Evolutionary conservation across 345 rosid species (phyloP).

Genomic region (Bruguiera gymnorhiza): DNA sequence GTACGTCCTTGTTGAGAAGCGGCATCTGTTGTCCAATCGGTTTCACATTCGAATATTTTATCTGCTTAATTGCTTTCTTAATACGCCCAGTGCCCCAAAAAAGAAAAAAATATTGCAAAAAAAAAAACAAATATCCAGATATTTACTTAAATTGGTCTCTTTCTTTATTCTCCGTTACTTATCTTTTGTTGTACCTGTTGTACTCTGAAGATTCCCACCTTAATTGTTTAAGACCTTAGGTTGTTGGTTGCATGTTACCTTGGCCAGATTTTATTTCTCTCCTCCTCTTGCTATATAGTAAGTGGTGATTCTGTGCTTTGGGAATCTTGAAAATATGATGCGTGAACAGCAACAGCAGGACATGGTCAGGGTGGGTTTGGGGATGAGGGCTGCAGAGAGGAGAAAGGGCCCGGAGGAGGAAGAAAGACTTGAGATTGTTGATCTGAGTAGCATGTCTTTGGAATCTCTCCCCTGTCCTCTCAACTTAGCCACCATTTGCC

Average conservation of each 20-base stretch:
- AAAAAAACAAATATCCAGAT: too few species aligned
- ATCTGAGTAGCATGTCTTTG: conserved; percentile 67
- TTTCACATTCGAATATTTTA: neutral
- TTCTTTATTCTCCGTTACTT: too few species aligned
- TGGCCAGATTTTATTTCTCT: neutral
- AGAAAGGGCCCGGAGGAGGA: neutral
- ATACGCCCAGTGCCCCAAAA: too few species aligned
- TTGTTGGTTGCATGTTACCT: neutral
- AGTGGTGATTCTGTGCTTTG: neutral
- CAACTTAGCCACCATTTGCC: conserved; percentile 54
- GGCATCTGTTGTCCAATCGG: neutral
- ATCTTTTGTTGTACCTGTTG: too few species aligned
- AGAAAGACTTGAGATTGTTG: conserved; percentile 44
- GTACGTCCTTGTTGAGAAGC: neutral
- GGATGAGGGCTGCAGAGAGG: conserved; percentile 7
- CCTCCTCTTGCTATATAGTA: neutral
- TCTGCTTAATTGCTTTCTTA: neutral
- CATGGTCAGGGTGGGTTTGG: conserved; percentile 9
- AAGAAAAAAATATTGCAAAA: too few species aligned
- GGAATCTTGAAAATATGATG: conserved; percentile 23
- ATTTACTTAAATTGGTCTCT: too few species aligned
- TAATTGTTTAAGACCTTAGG: too few species aligned
- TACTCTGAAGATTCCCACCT: too few species aligned
- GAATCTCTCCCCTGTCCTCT: conserved; percentile 55
- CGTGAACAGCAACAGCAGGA: conserved; percentile 29